Conservation (phyloP, 2,329 filamentous ascomycete genomes). For the Sporothrix brasiliensis region DNA sequence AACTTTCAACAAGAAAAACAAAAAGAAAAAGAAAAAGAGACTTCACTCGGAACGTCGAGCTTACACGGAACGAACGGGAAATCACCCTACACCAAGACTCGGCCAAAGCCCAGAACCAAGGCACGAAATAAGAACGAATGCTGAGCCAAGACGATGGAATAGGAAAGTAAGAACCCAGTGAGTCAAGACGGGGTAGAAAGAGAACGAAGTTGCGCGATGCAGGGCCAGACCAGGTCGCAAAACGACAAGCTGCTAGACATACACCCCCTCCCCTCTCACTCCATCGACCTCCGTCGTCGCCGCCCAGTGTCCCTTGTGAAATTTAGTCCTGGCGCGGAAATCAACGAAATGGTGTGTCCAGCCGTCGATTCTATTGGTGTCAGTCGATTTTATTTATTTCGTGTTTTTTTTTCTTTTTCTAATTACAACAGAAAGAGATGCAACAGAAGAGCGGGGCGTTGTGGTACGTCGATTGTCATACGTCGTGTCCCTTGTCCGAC, state of each 20-base stretch:
- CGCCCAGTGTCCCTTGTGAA: neutral
- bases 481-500: constrained; percentile 2
- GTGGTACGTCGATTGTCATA: neutral
- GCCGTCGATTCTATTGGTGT: neutral
- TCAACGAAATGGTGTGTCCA: constrained; percentile 1
- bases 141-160: neutral
- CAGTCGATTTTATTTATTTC: too few relatives aligned
- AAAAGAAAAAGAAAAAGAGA: too few relatives aligned
- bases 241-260: constrained; percentile 3
- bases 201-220: neutral
- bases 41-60: too few relatives aligned
- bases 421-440: neutral
- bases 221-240: neutral
- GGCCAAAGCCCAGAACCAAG: neutral
- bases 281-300: constrained; percentile 2
- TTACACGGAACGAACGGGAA: neutral
- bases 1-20: too few relatives aligned
- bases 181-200: neutral
- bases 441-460: neutral
- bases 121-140: constrained; percentile 16
- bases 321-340: neutral
- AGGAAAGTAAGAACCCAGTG: neutral
- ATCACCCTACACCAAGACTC: neutral
- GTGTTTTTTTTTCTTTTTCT: too few relatives aligned
- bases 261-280: constrained; percentile 3